Conservation (phyloP, 208 protist genomes). For the Leishmania lainsoni region DNA sequence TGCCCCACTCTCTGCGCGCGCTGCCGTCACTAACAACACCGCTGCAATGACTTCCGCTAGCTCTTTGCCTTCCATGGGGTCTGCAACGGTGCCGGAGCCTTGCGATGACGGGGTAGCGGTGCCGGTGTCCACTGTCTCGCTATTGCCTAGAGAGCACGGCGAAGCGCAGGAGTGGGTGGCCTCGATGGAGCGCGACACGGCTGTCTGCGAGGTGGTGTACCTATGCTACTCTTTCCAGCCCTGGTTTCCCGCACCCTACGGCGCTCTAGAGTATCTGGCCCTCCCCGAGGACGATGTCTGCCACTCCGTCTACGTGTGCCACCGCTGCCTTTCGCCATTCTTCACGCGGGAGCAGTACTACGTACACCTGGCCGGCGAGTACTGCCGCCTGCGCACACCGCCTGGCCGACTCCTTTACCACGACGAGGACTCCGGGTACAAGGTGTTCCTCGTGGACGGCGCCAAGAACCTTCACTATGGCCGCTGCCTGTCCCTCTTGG, state of each 20-base stretch:
- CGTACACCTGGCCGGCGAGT: slow-evolving; percentile 51
- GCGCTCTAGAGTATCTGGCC: slow-evolving; percentile 52
- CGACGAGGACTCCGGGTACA: slow-evolving; percentile 36
- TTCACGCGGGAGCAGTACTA: slow-evolving; percentile 46
- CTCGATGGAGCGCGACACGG: slow-evolving; percentile 59
- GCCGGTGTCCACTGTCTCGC: neutral
- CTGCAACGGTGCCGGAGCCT: neutral
- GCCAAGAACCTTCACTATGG: slow-evolving; percentile 70
- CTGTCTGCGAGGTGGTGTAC: slow-evolving; percentile 66
- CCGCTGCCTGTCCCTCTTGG: slow-evolving; percentile 60
- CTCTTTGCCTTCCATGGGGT: neutral
- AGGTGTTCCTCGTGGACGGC: slow-evolving; percentile 62
- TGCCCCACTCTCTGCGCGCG: neutral
- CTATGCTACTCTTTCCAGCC: slow-evolving; percentile 66
- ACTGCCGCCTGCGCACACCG: slow-evolving; percentile 45
- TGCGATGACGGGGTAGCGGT: neutral
- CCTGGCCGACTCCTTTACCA: slow-evolving; percentile 61
- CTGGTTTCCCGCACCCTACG: slow-evolving; percentile 65
- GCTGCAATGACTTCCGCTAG: neutral
- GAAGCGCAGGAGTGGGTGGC: slow-evolving; percentile 50
- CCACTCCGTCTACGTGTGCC: slow-evolving; percentile 71
- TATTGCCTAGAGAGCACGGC: neutral
- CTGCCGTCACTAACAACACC: neutral
- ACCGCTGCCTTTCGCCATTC: slow-evolving; percentile 73
- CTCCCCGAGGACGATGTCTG: slow-evolving; percentile 58